phyloP scores from a whole-genome alignment of 139 green algal species.

The Astrephomene gubernaculifera region DNA sequence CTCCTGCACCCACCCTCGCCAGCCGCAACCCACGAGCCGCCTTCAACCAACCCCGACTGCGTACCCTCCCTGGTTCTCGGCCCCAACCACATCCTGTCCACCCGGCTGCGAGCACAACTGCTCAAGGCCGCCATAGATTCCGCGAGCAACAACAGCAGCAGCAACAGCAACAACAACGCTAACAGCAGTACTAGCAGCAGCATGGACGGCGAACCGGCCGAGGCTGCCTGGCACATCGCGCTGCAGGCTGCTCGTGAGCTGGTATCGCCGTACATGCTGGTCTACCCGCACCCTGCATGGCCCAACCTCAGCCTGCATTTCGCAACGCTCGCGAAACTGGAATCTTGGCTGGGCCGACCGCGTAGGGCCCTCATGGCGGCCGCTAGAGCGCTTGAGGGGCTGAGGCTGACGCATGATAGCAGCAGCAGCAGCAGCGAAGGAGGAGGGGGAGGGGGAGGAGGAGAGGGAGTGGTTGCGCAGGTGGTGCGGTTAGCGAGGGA shows the following conservation, averaged over 20 bases:
- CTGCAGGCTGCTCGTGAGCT: conserved; percentile 54
- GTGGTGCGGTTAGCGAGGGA: conserved; percentile 12
- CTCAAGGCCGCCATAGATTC: conserved; percentile 57
- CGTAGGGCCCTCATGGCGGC: conserved; percentile 40
- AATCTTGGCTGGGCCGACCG: conserved; percentile 53
- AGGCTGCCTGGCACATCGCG: conserved; percentile 51
- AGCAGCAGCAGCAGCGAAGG: not conserved
- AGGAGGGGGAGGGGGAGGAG: not conserved
- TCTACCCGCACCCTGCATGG: conserved; percentile 61
- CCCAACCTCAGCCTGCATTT: conserved; percentile 57
- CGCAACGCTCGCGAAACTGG: conserved; percentile 60
- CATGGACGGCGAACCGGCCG: not conserved
- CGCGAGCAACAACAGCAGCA: not conserved
- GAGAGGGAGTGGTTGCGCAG: not conserved
- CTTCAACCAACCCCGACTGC: too few species aligned
- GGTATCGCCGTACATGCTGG: conserved; percentile 51
- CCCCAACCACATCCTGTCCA: conserved; percentile 49
- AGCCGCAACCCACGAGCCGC: not conserved
- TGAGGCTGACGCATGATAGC: conserved; percentile 51
- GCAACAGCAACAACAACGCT: not conserved
- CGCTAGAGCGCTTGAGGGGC: conserved; percentile 36
- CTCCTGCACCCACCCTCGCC: not conserved
- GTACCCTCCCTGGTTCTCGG: not conserved
- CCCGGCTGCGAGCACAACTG: conserved; percentile 52
- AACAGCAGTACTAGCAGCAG: too few species aligned